Percentiles rank a stretch among this genome's conserved stretches.
Evolutionary conservation across 164 flowering plant species (phyloP).

Genomic region (Magnolia changhungtana): DNA sequence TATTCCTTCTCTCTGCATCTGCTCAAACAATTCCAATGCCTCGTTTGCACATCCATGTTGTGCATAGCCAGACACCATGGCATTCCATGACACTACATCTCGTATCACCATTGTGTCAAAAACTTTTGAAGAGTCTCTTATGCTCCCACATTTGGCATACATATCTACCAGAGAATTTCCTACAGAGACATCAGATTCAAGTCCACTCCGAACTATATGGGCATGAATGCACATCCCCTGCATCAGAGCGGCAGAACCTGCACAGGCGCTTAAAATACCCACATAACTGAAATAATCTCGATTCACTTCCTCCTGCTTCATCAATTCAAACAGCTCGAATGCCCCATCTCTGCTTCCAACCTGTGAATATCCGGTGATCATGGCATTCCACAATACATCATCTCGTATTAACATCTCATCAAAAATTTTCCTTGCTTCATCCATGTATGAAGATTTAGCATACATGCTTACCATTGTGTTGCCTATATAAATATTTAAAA

Average conservation of each 20-base stretch:
- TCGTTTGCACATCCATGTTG: constrained; percentile 15
- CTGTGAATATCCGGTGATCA: constrained; percentile 12
- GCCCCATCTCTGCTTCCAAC: constrained; percentile 12
- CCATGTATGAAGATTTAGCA: constrained; percentile 6
- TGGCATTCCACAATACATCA: constrained; percentile 12
- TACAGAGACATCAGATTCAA: constrained; percentile 10
- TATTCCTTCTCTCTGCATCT: constrained; percentile 12
- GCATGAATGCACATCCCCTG: constrained; percentile 15
- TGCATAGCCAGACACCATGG: constrained; percentile 15
- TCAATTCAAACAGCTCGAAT: constrained; percentile 5
- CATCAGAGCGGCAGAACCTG: constrained; percentile 6
- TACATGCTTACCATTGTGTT: constrained; percentile 13
- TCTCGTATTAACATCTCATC: constrained; percentile 5
- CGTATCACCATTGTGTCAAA: constrained; percentile 7
- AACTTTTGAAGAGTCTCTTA: constrained; percentile 8
- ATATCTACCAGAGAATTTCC: constrained; percentile 6
- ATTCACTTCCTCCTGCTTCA: constrained; percentile 7
- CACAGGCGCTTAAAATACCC: constrained; percentile 2
- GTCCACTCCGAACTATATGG: not conserved
- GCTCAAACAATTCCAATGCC: constrained; percentile 6
- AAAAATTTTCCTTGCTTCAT: constrained; percentile 7
- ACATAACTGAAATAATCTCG: constrained; percentile 4
- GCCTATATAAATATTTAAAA: constrained; percentile 2
- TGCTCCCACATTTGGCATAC: constrained; percentile 9
- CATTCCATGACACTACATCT: constrained; percentile 13